Conservation (phyloP, 371 early-diverging fungal species). For the Synchytrium microbalum region DNA sequence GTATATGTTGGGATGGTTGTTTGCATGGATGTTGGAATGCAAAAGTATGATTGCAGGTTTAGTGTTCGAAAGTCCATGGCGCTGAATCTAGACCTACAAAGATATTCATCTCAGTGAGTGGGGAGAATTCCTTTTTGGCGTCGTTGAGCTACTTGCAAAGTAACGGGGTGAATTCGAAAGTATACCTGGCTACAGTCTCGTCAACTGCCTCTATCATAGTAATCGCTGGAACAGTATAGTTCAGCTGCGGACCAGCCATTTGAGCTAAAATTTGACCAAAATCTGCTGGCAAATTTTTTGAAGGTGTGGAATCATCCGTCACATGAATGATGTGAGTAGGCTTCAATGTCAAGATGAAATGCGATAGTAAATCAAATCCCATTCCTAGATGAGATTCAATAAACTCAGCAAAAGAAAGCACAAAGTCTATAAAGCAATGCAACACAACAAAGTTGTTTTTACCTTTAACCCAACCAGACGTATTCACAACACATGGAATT, state of each 20-base stretch:
- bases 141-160: neutral
- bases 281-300: neutral
- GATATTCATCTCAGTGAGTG: slow-evolving; percentile 10
- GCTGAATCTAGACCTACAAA: slow-evolving; percentile 36
- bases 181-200: neutral
- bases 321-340: slow-evolving; percentile 47
- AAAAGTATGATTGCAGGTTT: slow-evolving; percentile 37
- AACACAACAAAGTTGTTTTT: slow-evolving; percentile 15
- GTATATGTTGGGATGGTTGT: slow-evolving; percentile 9
- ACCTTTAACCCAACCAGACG: slow-evolving; percentile 75
- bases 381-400: slow-evolving; percentile 34
- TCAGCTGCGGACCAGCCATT: neutral
- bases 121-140: slow-evolving; percentile 10
- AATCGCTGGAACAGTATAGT: neutral
- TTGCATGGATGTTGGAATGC: slow-evolving; percentile 10
- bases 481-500: slow-evolving; percentile 71
- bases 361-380: slow-evolving; percentile 59
- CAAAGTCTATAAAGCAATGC: neutral
- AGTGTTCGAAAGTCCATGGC: slow-evolving; percentile 52
- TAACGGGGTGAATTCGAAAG: neutral
- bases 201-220: slow-evolving; percentile 5
- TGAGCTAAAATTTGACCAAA: neutral
- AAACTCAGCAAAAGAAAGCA: neutral
- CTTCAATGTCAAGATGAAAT: slow-evolving; percentile 38
- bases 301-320: slow-evolving; percentile 12